Conservation (phyloP, 148 eudicot genomes). For the Linanthus parryae region DNA sequence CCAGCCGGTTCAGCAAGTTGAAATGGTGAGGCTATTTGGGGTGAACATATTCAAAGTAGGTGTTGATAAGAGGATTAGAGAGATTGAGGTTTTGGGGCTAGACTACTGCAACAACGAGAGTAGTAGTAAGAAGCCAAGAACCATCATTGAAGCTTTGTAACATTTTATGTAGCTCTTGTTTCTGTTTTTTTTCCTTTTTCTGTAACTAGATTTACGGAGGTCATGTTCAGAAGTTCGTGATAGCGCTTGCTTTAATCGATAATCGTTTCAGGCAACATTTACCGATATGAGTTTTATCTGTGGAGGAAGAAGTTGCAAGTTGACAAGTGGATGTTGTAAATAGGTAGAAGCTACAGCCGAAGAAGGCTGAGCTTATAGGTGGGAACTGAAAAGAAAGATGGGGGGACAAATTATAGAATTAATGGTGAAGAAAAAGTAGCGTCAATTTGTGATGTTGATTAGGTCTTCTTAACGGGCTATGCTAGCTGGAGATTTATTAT, state of each 20-base stretch:
- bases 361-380: conserved; percentile 9
- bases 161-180: conserved; percentile 3
- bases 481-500: too few species aligned
- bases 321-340: conserved; percentile 1
- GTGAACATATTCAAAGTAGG: conserved; percentile 52
- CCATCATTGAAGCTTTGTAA: conserved; percentile 32
- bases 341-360: conserved; percentile 8
- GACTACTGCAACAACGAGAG: too few species aligned
- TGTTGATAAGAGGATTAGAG: conserved; percentile 27
- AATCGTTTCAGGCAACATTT: neutral
- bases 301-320: neutral
- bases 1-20: conserved; percentile 21
- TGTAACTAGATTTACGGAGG: neutral
- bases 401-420: too few species aligned
- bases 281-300: neutral
- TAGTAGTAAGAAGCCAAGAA: conserved; percentile 43
- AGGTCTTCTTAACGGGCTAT: too few species aligned
- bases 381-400: too few species aligned
- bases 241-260: too few species aligned
- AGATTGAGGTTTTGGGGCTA: conserved; percentile 29
- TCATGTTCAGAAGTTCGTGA: neutral
- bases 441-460: too few species aligned
- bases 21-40: conserved; percentile 67
- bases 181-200: neutral
- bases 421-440: too few species aligned